Base-by-base conservation (phyloP, 768 basidiomycete species). In the Mycena leptocephala region DNA sequence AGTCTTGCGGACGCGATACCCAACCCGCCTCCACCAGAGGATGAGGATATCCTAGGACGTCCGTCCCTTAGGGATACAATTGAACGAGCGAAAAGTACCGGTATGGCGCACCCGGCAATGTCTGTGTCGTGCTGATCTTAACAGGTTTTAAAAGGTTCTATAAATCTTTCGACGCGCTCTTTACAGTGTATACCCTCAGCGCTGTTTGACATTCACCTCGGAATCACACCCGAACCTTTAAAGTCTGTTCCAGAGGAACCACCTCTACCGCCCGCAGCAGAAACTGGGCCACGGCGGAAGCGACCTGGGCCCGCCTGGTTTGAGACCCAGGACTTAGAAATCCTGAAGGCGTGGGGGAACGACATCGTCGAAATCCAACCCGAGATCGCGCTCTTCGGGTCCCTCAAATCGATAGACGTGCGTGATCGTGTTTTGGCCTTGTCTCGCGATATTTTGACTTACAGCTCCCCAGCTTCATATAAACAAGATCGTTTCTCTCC, bases 351-450 rank as follows among this genome's bases (percentile, higher is more conserved):
- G 20, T 94, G 93, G 91, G 94, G 92, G 79, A 96, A 97, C 79
- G 92, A 94, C 24, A 96, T 97, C 51, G 77, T 89, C 22, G 94
- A 95, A 80, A 88, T 97, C 33, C 95, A 96, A 78, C 93, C 92
- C 28, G 96, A 97, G 82, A 93, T 97, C 18, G 94, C 94, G 0
- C 87, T 96, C 56, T 97, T 97, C 81, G 95, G 95, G 3, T 95
- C 94, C 5, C 86, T 97, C 66, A 96, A 96, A 84, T 90, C 88
- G 1, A 79, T 97, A 48, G 96, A 97, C 83, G 95, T 95, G 85
- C 71, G 95, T 86, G 20, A 35, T n/a, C 32, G 16, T 59, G 13
- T 51, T 30, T 58, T 53, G 30, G 8, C n/a, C 41, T 33, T 53
- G 30, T 41, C 16, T 30, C 55, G 14, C 55, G 35, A 28, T 4